Base-by-base conservation (phyloP, 305 asterid species). In the Ruellia speciosa region DNA sequence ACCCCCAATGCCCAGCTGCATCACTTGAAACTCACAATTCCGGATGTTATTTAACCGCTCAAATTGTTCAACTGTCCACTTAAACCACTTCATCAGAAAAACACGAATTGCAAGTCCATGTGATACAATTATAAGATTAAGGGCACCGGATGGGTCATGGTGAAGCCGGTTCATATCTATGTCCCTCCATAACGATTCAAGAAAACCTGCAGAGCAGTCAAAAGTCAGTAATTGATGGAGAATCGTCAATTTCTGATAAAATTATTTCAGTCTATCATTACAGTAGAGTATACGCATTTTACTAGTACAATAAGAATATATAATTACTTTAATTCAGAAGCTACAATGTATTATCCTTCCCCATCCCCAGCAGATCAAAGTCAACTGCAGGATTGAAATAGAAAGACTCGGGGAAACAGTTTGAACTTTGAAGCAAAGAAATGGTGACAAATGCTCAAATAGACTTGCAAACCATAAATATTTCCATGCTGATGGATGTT, bases 141-240 rank as follows among this genome's bases (percentile, higher is more conserved):
- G 77, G 18, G 80, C 84, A 6, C 75, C 74, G 3, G 74, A 37
- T 0, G 78, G 40, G 28, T 71, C 71, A 0, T 66, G 73, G 20
- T 63, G 59, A 15, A 81, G 79, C 65, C 90, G 75, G 65, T 73
- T 75, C 93, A 75, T 78, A 45, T 79, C 85, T 70, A 83, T 83
- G 78, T 88, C 95, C 77, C 90, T 83, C 94, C 94, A 81, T n/a
- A 88, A 55, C 18, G 93, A 73, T 76, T 88, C 95, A 18, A 85
- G 79, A 73, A 81, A 85, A 67, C 85, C 94, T 88, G 83, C 76
- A 37, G 6, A 37, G 12, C 41, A 37, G 9, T 24, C 31, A 24
- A 24, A 24, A 24, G 31, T 4, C 41, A 37, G 41, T 7, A 7
- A 37, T 37, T 37, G 37, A 37, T 49, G 55, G 5, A 17, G 33